phyloP scores from a whole-genome alignment of 2,329 filamentous ascomycete species.

The Trichoderma endophyticum region DNA sequence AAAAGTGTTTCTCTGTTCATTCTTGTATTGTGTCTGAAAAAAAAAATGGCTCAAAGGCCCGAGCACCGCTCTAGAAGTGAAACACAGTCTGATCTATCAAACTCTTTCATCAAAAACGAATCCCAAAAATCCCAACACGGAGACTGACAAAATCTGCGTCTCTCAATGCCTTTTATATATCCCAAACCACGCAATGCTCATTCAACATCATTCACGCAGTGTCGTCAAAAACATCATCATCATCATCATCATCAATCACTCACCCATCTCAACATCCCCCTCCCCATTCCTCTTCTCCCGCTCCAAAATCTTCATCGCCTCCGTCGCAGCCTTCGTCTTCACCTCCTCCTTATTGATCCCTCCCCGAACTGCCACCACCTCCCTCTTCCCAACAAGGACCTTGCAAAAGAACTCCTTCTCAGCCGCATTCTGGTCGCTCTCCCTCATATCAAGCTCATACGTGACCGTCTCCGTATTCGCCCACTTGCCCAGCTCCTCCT shows the following conservation, averaged over 20 bases:
- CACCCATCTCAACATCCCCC: neutral
- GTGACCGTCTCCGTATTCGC: conserved; percentile 50
- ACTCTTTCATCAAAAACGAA: neutral
- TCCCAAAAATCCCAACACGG: neutral
- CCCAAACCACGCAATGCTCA: neutral
- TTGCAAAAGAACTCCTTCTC: conserved; percentile 41
- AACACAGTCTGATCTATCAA: neutral
- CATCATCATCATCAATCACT: neutral
- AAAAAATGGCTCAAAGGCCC: neutral
- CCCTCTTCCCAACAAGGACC: conserved; percentile 46
- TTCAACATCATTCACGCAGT: neutral
- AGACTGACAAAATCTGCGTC: neutral
- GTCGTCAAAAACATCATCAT: neutral
- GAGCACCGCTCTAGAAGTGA: neutral
- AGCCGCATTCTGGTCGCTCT: conserved; percentile 19
- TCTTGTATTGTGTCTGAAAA: neutral
- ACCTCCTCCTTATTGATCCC: conserved; percentile 52
- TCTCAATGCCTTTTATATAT: neutral
- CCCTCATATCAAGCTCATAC: conserved; percentile 45
- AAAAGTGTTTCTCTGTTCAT: neutral
- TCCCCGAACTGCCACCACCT: conserved; percentile 44
- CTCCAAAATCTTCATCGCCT: conserved; percentile 42
- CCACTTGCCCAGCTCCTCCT: conserved; percentile 63
- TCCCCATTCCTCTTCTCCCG: conserved; percentile 22
- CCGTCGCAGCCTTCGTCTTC: conserved; percentile 53